Evolutionary conservation across 2,329 filamentous ascomycete species (phyloP), one percentile per base, ranked within the genome.

Genomic region (Trichoderma sp.): DNA sequence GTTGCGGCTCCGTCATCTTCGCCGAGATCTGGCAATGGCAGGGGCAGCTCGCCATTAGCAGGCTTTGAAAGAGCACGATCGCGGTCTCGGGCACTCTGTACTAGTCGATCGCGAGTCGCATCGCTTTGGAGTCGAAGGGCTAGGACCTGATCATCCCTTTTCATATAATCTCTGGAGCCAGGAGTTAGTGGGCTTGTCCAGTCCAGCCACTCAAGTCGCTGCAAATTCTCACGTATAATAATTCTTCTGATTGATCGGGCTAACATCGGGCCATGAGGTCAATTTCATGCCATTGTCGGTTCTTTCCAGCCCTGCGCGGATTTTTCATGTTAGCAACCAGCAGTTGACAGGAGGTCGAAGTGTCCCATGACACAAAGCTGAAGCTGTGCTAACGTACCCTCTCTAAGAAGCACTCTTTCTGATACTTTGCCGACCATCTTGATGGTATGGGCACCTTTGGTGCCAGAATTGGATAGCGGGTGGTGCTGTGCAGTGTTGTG

Each of bases 231-330:
- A 96, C 93, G 94, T 97, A 80, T 97, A 97, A 81, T 99, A 99
- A 80, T 99, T 99, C 84, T 99, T 99, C 80, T 99, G 96, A 79
- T 99, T 99, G 81, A 99, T 99, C 75, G 96, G 93, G 54, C 88
- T 86, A 69, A 97, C 90, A 77, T 96, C 91, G 11, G 96, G 95
- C 95, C 96, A 99, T 79, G 87, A 96, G 59, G 94, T 92, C 77
- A 96, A 88, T 77, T 94, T 96, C 91, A 99, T 95, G 82, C 95
- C 94, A 87, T 99, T 99, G 84, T 99, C 96, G 70, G 96, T 98
- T 78, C 95, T 89, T 83, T 97, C 93, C 72, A 99, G 89, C 73
- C 96, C 95, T 97, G 78, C 49, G 51, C 59, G 49, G 28, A 59
- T 28, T 51, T 37, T 58, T 51, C 14, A 32, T 11, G 39, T 66